Conservation (phyloP, 345 rosid species). For the Eucalyptus fibrosa region DNA sequence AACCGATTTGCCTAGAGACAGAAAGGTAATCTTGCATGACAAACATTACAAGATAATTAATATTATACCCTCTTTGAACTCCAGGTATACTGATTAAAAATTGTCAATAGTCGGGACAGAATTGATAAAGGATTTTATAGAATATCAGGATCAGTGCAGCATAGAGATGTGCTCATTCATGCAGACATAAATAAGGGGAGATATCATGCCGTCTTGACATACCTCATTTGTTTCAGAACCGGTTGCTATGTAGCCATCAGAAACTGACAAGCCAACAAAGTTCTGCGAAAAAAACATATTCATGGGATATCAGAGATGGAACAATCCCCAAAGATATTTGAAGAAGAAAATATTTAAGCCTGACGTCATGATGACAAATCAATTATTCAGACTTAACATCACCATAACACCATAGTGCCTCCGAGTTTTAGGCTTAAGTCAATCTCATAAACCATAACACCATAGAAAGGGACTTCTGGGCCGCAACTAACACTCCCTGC, state of each 20-base stretch:
- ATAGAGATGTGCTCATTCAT: background rate
- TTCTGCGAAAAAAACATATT: constrained; percentile 37
- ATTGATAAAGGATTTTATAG: background rate
- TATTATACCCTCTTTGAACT: background rate
- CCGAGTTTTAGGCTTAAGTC: background rate
- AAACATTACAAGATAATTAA: background rate
- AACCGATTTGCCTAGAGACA: background rate
- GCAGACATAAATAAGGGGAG: background rate
- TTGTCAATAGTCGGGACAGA: background rate
- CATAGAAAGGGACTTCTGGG: background rate
- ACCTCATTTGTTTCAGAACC: constrained; percentile 99
- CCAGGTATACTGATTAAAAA: background rate
- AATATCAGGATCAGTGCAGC: background rate
- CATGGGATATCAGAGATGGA: background rate
- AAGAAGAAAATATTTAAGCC: background rate
- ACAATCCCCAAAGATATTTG: background rate
- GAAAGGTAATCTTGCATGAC: background rate
- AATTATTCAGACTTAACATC: background rate
- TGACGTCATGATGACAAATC: background rate
- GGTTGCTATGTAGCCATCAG: constrained; percentile 95
- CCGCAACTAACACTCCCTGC: background rate
- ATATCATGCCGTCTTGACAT: background rate
- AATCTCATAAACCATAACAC: background rate
- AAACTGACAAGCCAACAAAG: constrained; percentile 88
- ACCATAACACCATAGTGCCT: background rate